Percentiles rank a stretch among this genome's conserved stretches.
Evolutionary conservation across 192 early-diverging fungal species (phyloP).

Genomic region (Backusella sp.): DNA sequence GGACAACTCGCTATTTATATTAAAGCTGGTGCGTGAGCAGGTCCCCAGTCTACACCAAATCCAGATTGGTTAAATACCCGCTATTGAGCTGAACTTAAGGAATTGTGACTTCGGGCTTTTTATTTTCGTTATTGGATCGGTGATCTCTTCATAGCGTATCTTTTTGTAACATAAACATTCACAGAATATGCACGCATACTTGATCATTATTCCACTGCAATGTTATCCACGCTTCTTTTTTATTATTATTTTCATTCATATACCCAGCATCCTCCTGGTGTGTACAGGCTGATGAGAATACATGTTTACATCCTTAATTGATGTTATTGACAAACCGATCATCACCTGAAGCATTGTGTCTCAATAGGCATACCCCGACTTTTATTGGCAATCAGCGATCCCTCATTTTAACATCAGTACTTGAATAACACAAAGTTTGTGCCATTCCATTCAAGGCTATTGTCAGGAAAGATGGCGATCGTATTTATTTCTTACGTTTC

Average conservation of each 20-base stretch:
- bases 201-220: too few relatives aligned
- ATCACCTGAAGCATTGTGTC: background rate
- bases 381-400: constrained; percentile 2
- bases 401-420: background rate
- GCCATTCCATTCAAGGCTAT: constrained; percentile 5
- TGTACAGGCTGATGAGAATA: background rate
- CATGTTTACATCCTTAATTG: background rate
- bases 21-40: background rate
- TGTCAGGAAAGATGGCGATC: background rate
- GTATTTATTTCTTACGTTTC: background rate
- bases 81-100: background rate
- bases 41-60: background rate
- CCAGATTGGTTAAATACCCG: background rate
- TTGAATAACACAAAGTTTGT: background rate
- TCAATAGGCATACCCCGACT: background rate
- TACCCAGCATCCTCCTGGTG: background rate
- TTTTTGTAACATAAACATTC: background rate
- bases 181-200: too few relatives aligned
- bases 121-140: background rate
- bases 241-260: background rate
- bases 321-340: background rate
- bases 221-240: background rate
- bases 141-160: background rate
- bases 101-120: background rate
- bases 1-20: background rate